A percentile compares a stretch with the other conserved stretches of the same genome.
These are phyloP conservation scores for Trichoderma sp. DNA, from an alignment of 2,329 filamentous ascomycete species.

Conservation along the genomic window DNA sequence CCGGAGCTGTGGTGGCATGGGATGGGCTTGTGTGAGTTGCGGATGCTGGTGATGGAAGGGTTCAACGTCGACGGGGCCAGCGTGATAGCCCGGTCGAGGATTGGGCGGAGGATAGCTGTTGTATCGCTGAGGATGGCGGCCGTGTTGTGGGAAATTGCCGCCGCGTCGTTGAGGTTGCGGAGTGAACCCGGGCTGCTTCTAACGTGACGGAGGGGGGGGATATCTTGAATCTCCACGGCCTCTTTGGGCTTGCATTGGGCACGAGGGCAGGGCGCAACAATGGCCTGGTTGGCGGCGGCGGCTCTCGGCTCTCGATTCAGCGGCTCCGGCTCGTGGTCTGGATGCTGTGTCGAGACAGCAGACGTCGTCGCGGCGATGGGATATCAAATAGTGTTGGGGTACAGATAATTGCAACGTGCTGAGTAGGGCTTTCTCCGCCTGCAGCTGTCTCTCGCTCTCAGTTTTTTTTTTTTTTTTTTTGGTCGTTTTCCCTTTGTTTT, in stretches of 20 bases:
- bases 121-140: not conserved
- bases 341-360: not conserved
- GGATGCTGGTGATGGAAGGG: not conserved
- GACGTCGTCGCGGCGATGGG: not conserved
- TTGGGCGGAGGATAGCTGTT: not conserved
- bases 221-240: constrained; percentile 20
- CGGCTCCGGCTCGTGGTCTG: not conserved
- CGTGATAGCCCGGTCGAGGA: not conserved
- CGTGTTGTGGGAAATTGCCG: not conserved
- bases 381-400: not conserved
- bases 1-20: constrained; percentile 40
- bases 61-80: not conserved
- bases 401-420: not conserved
- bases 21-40: not conserved
- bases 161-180: not conserved
- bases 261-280: not conserved
- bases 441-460: not conserved
- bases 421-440: not conserved
- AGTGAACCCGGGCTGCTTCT: constrained; percentile 24
- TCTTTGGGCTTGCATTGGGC: constrained; percentile 24
- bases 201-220: constrained; percentile 29
- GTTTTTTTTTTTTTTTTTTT: not conserved
- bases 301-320: not conserved
- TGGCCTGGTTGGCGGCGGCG: not conserved
- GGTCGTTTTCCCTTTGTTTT: not conserved